phyloP scores from a whole-genome alignment of 768 basidiomycete species.

The Trametes meyenii region DNA sequence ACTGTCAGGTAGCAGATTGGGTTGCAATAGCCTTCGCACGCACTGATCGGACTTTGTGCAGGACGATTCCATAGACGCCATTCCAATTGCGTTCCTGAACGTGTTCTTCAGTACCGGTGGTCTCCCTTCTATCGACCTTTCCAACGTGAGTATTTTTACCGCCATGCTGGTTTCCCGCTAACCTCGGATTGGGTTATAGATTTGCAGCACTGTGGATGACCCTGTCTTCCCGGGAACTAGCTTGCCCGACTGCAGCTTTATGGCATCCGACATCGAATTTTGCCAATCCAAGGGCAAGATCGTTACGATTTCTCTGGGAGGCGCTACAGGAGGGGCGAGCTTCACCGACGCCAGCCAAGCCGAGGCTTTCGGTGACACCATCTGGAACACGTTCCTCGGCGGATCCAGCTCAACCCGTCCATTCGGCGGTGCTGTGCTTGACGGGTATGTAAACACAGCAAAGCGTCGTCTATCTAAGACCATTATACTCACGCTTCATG shows the following conservation, averaged over 20 bases:
- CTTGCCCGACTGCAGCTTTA: conserved; percentile 61
- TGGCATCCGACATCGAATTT: conserved; percentile 61
- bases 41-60: conserved; percentile 25
- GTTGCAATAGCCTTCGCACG: background rate
- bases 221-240: conserved; percentile 62
- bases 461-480: background rate
- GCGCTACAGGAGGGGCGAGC: conserved; percentile 59
- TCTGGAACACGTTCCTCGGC: conserved; percentile 77
- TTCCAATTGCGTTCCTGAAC: conserved; percentile 65
- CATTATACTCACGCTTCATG: background rate
- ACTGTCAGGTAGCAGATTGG: conserved; percentile 48
- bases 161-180: background rate
- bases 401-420: conserved; percentile 64
- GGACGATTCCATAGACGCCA: conserved; percentile 59
- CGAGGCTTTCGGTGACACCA: conserved; percentile 58
- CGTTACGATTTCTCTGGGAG: conserved; percentile 42
- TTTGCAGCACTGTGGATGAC: conserved; percentile 61
- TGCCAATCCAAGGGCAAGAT: conserved; percentile 56
- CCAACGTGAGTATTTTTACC: conserved; percentile 47
- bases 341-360: conserved; percentile 64
- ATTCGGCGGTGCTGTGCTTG: conserved; percentile 71
- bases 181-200: conserved; percentile 40
- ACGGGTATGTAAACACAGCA: conserved; percentile 51
- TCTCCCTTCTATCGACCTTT: conserved; percentile 59
- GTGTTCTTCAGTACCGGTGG: conserved; percentile 62